These are phyloP conservation scores for Clavariopsis aquatica DNA, from an alignment of 495 filamentous ascomycete species.

Conservation along the genomic window DNA sequence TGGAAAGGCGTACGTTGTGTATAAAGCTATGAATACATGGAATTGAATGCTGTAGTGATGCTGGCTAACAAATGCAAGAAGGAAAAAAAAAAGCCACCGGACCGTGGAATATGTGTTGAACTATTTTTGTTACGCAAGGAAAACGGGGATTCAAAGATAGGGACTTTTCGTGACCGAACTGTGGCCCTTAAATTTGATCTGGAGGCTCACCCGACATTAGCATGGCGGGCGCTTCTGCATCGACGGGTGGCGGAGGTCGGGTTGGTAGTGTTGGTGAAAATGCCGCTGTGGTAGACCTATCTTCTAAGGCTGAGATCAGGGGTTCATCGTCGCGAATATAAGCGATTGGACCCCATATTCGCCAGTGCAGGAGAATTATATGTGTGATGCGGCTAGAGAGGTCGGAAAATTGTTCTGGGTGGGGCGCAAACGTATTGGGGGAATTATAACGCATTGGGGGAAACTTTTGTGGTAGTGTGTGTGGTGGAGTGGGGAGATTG, in stretches of 20 bases:
- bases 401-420: constrained; percentile 57
- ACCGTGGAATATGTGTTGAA: neutral
- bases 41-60: neutral
- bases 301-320: neutral
- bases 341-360: constrained; percentile 74
- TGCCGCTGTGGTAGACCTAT: neutral
- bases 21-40: neutral
- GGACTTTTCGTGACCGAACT: neutral
- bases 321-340: constrained; percentile 47
- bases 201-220: constrained; percentile 1
- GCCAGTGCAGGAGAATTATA: constrained; percentile 80
- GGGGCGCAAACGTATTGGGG: constrained; percentile 13
- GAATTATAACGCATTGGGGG: constrained; percentile 39
- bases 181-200: constrained; percentile 2
- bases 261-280: neutral
- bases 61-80: neutral
- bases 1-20: neutral
- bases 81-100: neutral
- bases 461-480: constrained; percentile 15
- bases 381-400: constrained; percentile 75
- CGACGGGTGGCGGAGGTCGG: neutral
- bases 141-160: neutral
- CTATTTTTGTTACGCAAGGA: neutral
- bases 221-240: neutral
- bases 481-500: constrained; percentile 31